Conservation (phyloP, 1,139 yeast genomes). For the Yamadazyma siamensis region DNA sequence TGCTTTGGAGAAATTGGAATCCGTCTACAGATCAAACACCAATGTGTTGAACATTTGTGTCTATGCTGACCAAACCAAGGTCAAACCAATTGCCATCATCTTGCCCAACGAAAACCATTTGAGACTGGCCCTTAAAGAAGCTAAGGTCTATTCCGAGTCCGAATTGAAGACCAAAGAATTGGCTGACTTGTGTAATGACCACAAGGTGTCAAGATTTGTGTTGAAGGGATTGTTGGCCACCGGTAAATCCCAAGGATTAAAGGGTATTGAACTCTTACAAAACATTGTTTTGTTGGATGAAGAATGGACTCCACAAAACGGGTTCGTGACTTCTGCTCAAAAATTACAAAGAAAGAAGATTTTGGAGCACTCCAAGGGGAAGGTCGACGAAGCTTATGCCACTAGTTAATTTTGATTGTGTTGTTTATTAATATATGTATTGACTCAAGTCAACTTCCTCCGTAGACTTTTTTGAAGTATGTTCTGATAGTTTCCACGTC, state of each 20-base stretch:
- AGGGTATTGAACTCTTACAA: slow-evolving; percentile 80
- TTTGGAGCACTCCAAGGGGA: slow-evolving; percentile 56
- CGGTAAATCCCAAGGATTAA: slow-evolving; percentile 77
- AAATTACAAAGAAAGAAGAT: slow-evolving; percentile 94
- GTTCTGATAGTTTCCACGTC: slow-evolving; percentile 37
- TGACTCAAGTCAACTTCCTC: too few species aligned
- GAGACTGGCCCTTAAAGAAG: slow-evolving; percentile 52
- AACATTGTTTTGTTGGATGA: slow-evolving; percentile 78
- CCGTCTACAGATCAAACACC: slow-evolving; percentile 78
- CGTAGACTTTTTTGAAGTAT: slow-evolving; percentile 45
- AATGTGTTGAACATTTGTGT: slow-evolving; percentile 81
- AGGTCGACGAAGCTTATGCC: slow-evolving; percentile 55
- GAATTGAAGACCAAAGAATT: slow-evolving; percentile 52
- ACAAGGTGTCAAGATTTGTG: slow-evolving; percentile 54
- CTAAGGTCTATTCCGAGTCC: slow-evolving; percentile 43
- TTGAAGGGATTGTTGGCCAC: slow-evolving; percentile 62
- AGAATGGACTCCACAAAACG: slow-evolving; percentile 98
- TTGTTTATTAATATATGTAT: slow-evolving; percentile 1
- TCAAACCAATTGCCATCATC: slow-evolving; percentile 89
- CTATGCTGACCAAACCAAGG: slow-evolving; percentile 82
- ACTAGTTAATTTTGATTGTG: neutral
- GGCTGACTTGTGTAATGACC: slow-evolving; percentile 47
- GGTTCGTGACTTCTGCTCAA: slow-evolving; percentile 92
- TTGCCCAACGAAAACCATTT: slow-evolving; percentile 74
- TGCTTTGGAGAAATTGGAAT: slow-evolving; percentile 91